Conservation (phyloP, 139 green algal species). For the Coccomyxa sp. region DNA sequence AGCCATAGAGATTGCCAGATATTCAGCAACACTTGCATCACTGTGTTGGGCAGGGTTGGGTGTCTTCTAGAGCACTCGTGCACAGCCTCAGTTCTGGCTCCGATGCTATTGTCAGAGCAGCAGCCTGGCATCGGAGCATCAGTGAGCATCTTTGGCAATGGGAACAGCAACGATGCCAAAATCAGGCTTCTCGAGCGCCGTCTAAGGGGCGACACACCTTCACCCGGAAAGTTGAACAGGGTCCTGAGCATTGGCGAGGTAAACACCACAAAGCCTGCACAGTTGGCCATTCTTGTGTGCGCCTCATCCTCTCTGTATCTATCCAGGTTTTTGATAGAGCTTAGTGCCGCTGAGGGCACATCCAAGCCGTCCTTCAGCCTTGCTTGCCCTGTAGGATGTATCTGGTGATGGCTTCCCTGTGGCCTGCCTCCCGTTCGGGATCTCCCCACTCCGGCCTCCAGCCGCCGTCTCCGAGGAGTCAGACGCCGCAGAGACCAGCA, state of each 20-base stretch:
- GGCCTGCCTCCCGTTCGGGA: not conserved
- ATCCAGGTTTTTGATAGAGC: not conserved
- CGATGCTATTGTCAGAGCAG: too few relatives aligned
- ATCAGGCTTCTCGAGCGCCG: not conserved
- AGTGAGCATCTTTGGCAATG: not conserved
- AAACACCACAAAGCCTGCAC: too few relatives aligned
- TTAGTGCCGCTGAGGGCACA: not conserved
- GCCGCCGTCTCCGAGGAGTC: not conserved
- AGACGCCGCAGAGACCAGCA: not conserved
- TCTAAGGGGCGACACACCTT: not conserved
- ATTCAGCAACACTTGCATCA: too few relatives aligned
- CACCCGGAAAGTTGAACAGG: not conserved
- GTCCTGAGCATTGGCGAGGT: not conserved
- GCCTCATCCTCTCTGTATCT: not conserved
- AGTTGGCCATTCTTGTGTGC: not conserved
- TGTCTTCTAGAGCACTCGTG: too few relatives aligned
- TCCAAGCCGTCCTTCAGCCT: not conserved
- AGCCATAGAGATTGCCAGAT: too few relatives aligned
- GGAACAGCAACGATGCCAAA: not conserved
- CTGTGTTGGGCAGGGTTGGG: too few relatives aligned
- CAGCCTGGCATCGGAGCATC: too few relatives aligned
- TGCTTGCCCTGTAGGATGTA: not conserved
- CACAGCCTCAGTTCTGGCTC: too few relatives aligned
- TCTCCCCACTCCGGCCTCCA: not conserved
- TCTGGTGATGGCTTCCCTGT: not conserved